phyloP scores from a whole-genome alignment of 148 eudicot genomes.

The Talinum fruticosum region DNA sequence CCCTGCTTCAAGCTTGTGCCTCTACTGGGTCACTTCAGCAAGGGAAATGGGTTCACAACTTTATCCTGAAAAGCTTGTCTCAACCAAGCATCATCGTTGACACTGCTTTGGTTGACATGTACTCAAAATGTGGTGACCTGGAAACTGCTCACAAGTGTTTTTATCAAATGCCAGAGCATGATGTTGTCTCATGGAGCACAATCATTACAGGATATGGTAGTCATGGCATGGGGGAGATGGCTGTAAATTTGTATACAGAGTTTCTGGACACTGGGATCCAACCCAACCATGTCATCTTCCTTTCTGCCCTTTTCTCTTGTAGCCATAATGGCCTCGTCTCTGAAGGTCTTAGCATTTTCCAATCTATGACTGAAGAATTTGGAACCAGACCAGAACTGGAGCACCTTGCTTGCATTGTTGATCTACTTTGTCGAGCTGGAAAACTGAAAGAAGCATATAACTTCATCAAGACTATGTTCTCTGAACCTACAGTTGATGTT shows the following conservation, averaged over 20 bases:
- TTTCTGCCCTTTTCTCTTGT: conserved; percentile 68
- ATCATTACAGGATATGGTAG: conserved; percentile 83
- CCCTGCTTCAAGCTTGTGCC: conserved; percentile 80
- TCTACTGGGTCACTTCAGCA: conserved; percentile 72
- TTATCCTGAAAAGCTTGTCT: conserved; percentile 47
- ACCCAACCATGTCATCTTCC: conserved; percentile 65
- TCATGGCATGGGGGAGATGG: conserved; percentile 73
- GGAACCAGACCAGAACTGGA: conserved; percentile 57
- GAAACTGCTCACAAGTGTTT: conserved; percentile 60
- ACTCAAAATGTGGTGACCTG: conserved; percentile 80
- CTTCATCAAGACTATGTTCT: conserved; percentile 49
- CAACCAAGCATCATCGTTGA: conserved; percentile 51
- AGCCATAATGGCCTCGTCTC: conserved; percentile 78
- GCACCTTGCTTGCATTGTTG: conserved; percentile 80
- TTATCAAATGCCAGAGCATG: conserved; percentile 55
- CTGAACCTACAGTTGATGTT: conserved; percentile 54
- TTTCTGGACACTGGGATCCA: conserved; percentile 42
- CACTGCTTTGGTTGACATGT: conserved; percentile 90
- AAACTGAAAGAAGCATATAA: conserved; percentile 66
- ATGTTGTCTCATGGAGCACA: conserved; percentile 74
- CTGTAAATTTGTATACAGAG: conserved; percentile 51
- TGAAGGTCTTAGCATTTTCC: conserved; percentile 55
- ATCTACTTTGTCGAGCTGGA: conserved; percentile 85
- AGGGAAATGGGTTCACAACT: conserved; percentile 72
- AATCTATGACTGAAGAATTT: conserved; percentile 59